Percentiles rank a stretch among this genome's conserved stretches.
Conservation (phyloP, 768 basidiomycete genomes). For the Kwoniella heveanensis region DNA sequence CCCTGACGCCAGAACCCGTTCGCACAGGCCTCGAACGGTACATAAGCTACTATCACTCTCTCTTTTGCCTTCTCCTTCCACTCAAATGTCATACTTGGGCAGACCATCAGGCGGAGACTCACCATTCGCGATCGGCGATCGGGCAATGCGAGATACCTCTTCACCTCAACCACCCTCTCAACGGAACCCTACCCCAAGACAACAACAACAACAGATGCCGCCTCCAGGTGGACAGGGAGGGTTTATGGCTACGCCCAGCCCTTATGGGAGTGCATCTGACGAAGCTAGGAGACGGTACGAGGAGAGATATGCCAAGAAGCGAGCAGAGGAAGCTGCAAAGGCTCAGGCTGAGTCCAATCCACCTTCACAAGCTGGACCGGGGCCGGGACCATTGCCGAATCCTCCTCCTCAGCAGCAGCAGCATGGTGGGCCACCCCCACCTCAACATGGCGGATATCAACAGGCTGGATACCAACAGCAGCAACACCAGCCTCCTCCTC, state of each 20-base stretch:
- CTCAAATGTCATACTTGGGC: constrained; percentile 36
- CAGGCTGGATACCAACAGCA: constrained; percentile 4
- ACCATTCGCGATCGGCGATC: constrained; percentile 50
- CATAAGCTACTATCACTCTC: not conserved
- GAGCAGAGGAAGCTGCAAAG: constrained; percentile 39
- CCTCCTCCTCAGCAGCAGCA: constrained; percentile 22
- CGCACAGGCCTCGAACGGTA: no score
- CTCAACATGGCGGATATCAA: no score
- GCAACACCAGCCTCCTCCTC: constrained; percentile 8
- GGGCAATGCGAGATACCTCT: constrained; percentile 49
- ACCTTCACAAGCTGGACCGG: not conserved
- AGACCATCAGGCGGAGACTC: constrained; percentile 44
- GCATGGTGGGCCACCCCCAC: no score
- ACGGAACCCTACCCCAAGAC: constrained; percentile 43
- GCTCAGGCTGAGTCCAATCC: constrained; percentile 15
- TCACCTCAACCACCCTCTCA: constrained; percentile 48
- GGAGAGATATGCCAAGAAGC: constrained; percentile 50
- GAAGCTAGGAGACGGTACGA: constrained; percentile 52
- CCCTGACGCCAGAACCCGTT: no score
- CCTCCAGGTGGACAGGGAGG: constrained; percentile 23
- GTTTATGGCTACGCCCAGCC: constrained; percentile 37
- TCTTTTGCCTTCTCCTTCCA: not conserved
- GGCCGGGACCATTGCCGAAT: not conserved
- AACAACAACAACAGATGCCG: constrained; percentile 4
- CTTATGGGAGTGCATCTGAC: constrained; percentile 48